Conservation (phyloP, 2,329 filamentous ascomycete genomes). For the Harringtonia lauricola region DNA sequence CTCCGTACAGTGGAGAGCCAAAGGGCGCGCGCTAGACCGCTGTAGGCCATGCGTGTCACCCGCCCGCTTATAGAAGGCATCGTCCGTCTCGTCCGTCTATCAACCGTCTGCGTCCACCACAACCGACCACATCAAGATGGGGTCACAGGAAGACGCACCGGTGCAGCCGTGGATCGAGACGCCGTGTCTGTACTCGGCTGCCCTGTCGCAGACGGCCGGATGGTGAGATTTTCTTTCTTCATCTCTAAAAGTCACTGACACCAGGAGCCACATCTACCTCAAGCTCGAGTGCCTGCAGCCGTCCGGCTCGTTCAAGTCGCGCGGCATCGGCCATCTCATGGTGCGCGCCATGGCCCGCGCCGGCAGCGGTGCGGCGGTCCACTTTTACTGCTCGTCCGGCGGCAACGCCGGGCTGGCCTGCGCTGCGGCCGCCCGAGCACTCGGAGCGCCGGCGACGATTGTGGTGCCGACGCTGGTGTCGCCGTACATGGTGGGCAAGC, state of each 20-base stretch:
- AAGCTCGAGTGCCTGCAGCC: slow-evolving; percentile 78
- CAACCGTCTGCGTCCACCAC: too few species aligned
- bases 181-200: slow-evolving; percentile 52
- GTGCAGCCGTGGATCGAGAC: slow-evolving; percentile 53
- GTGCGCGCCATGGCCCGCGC: slow-evolving; percentile 28
- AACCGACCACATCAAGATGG: too few species aligned
- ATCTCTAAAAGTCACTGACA: not conserved
- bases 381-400: slow-evolving; percentile 65
- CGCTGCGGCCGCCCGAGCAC: slow-evolving; percentile 54
- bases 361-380: slow-evolving; percentile 22
- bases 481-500: slow-evolving; percentile 55
- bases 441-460: slow-evolving; percentile 56
- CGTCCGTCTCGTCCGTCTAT: too few species aligned
- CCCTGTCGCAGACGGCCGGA: slow-evolving; percentile 54
- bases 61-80: too few species aligned
- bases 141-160: not conserved
- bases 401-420: slow-evolving; percentile 75
- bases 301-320: slow-evolving; percentile 74
- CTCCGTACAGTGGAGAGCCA: too few species aligned
- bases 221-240: too few species aligned
- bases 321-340: slow-evolving; percentile 63
- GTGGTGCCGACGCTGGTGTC: slow-evolving; percentile 58
- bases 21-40: too few species aligned
- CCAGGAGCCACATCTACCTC: slow-evolving; percentile 61
- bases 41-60: too few species aligned